Conservation (phyloP, 345 rosid genomes). For the Citrus hindsii region DNA sequence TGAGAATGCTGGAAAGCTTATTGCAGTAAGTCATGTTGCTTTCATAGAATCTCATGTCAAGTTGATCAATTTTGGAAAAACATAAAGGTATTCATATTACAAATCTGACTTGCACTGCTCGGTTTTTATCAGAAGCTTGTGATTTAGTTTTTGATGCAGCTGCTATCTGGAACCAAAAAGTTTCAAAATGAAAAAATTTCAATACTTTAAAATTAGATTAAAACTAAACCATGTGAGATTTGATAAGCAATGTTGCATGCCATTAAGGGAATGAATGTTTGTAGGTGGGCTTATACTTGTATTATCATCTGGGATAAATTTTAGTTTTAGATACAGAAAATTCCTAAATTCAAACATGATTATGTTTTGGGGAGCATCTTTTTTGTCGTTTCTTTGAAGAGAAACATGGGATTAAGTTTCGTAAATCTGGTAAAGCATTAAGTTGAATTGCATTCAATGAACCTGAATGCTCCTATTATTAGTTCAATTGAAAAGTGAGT, state of each 20-base stretch:
- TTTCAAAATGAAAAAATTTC: not conserved
- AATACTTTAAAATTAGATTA: not conserved
- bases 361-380: not conserved
- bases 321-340: not conserved
- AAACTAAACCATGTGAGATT: not conserved
- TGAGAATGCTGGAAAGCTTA: slow-evolving; percentile 88
- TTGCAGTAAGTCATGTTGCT: slow-evolving; percentile 59
- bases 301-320: not conserved
- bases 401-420: not conserved
- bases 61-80: not conserved
- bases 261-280: not conserved
- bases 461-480: not conserved
- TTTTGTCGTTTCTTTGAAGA: not conserved
- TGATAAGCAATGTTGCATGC: not conserved
- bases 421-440: not conserved
- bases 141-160: not conserved
- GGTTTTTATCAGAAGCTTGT: no score
- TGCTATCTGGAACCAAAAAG: not conserved
- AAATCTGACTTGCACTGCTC: no score
- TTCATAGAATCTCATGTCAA: not conserved
- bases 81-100: no score
- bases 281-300: not conserved
- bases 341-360: not conserved
- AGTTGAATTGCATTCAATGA: not conserved
- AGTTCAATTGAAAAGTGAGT: not conserved